Percentiles rank a stretch among this genome's conserved stretches.
phyloP scores from a whole-genome alignment of 805 yeast genomes.

The Candida tallmaniae region DNA sequence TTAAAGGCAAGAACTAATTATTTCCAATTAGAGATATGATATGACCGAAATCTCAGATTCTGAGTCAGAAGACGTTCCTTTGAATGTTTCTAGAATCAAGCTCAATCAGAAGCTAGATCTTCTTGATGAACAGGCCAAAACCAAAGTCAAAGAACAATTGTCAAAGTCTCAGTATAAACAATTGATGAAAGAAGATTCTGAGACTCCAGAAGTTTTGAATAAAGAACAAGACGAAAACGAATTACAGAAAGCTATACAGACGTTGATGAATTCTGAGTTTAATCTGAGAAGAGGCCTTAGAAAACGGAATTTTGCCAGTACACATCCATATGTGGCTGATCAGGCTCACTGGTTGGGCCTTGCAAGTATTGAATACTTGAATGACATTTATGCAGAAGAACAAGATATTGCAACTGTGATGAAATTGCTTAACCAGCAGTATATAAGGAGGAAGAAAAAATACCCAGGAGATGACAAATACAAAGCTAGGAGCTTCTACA shows the following conservation, averaged over 20 bases:
- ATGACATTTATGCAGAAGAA: slow-evolving; percentile 33
- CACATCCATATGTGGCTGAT: slow-evolving; percentile 43
- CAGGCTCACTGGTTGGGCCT: slow-evolving; percentile 42
- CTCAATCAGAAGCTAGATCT: too few species aligned
- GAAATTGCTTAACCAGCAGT: slow-evolving; percentile 31
- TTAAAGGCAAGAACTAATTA: too few species aligned
- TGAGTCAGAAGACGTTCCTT: too few species aligned
- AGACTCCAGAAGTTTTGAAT: too few species aligned
- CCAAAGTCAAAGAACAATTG: too few species aligned
- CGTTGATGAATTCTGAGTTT: slow-evolving; percentile 7
- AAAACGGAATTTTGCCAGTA: slow-evolving; percentile 39
- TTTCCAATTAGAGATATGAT: too few species aligned
- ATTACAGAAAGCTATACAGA: slow-evolving; percentile 9
- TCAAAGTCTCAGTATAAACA: too few species aligned
- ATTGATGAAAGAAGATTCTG: too few species aligned
- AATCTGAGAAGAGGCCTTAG: slow-evolving; percentile 15
- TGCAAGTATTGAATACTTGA: slow-evolving; percentile 29
- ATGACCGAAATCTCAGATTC: too few species aligned
- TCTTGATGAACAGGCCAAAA: too few species aligned
- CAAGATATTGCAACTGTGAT: slow-evolving; percentile 30
- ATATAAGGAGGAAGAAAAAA: slow-evolving; percentile 23
- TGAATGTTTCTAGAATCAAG: too few species aligned
- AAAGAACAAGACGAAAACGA: too few species aligned
- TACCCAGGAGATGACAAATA: slow-evolving; percentile 39
- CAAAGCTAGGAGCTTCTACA: slow-evolving; percentile 33